Percentiles rank a stretch among this genome's conserved stretches.
These are phyloP conservation scores for Oehlia diaphana DNA, from an alignment of 192 early-diverging fungal genomes.

Conservation along the genomic window DNA sequence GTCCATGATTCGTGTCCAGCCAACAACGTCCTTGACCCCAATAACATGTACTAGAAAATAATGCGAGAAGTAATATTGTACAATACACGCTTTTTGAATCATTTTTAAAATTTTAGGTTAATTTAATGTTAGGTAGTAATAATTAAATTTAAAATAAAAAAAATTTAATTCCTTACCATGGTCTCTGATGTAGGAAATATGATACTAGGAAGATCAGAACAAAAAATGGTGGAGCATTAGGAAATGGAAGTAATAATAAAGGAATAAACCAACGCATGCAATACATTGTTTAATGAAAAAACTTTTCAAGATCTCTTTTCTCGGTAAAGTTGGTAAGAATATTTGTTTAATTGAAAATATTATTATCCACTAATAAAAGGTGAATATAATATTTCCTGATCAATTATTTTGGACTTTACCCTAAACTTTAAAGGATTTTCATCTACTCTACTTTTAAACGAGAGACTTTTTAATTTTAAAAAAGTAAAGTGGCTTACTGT, in stretches of 20 bases:
- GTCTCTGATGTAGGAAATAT: conserved; percentile 58
- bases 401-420: too few species aligned
- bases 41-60: conserved; percentile 61
- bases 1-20: conserved; percentile 47
- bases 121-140: neutral
- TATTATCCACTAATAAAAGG: too few species aligned
- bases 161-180: conserved; percentile 47
- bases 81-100: conserved; percentile 51
- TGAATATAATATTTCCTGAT: too few species aligned
- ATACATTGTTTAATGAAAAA: conserved; percentile 37
- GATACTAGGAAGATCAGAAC: conserved; percentile 55
- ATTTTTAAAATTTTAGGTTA: neutral
- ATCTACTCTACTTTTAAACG: too few species aligned
- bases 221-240: conserved; percentile 58
- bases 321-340: too few species aligned
- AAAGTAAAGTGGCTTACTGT: too few species aligned
- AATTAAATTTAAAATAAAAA: neutral
- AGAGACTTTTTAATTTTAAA: too few species aligned
- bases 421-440: too few species aligned
- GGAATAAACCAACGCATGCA: conserved; percentile 63
- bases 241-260: conserved; percentile 57
- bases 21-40: conserved; percentile 65
- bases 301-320: too few species aligned
- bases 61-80: conserved; percentile 52
- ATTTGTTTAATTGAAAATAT: too few species aligned